phyloP scores from a whole-genome alignment of 2,329 filamentous ascomycete genomes.

The Clonostachys chloroleuca region DNA sequence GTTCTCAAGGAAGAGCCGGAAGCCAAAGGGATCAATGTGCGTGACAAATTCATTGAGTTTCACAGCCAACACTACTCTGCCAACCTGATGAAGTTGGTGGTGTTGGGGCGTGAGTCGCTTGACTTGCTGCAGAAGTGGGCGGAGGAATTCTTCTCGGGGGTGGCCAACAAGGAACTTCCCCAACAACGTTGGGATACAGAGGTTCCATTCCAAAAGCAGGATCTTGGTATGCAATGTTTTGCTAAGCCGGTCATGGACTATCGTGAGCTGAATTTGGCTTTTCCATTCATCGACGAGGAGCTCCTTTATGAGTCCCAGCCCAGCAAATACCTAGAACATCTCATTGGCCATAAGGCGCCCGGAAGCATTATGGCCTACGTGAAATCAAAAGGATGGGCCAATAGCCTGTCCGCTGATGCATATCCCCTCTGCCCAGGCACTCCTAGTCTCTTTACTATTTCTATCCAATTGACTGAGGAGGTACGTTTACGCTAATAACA shows the following conservation, averaged over 20 bases:
- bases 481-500: conserved; percentile 28
- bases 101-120: conserved; percentile 76
- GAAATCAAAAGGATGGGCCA: conserved; percentile 88
- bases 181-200: conserved; percentile 51
- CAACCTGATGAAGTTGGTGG: conserved; percentile 88
- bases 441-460: conserved; percentile 74
- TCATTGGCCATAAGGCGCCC: conserved; percentile 89
- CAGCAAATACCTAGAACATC: conserved; percentile 78
- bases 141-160: conserved; percentile 73
- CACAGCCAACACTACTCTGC: conserved; percentile 87
- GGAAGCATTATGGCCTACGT: conserved; percentile 88
- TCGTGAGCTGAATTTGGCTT: conserved; percentile 72
- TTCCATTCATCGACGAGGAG: conserved; percentile 84
- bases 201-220: conserved; percentile 40
- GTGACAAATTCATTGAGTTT: conserved; percentile 89
- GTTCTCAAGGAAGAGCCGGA: conserved; percentile 81
- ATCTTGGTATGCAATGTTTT: conserved; percentile 67
- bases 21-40: conserved; percentile 74
- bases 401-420: conserved; percentile 73
- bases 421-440: conserved; percentile 73
- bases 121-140: conserved; percentile 84
- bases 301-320: conserved; percentile 75
- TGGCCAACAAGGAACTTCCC: conserved; percentile 76
- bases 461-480: conserved; percentile 78
- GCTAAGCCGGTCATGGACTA: conserved; percentile 91